Conservation (phyloP, 2,329 filamentous ascomycete genomes). For the Xylariomycetidae sp. region DNA sequence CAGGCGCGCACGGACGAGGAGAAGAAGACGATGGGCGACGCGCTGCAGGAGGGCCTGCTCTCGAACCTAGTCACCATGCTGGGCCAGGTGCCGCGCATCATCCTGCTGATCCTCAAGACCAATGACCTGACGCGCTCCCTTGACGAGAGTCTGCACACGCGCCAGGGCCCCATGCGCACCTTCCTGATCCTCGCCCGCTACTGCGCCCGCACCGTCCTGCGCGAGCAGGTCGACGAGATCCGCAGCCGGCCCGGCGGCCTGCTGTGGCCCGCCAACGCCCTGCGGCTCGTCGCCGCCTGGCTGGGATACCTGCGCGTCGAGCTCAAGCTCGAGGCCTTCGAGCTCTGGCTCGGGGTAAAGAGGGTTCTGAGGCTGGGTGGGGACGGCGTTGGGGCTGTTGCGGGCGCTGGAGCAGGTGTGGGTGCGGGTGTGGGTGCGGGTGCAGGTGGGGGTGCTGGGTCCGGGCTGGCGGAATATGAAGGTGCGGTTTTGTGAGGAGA, state of each 20-base stretch:
- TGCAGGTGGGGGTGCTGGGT: no score
- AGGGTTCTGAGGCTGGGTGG: no score
- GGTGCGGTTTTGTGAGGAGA: no score
- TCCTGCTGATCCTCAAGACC: conserved; percentile 92
- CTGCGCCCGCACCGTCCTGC: conserved; percentile 61
- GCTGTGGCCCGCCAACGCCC: conserved; percentile 53
- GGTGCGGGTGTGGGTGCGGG: no score
- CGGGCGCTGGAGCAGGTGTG: no score
- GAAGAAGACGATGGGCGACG: conserved; percentile 79
- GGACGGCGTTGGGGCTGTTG: no score
- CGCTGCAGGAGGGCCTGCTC: conserved; percentile 82
- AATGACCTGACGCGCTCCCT: conserved; percentile 93
- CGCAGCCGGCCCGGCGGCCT: conserved; percentile 44
- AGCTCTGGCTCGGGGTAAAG: conserved; percentile 55
- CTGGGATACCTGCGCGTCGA: conserved; percentile 55
- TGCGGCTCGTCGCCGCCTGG: conserved; percentile 53
- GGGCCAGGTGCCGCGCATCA: conserved; percentile 83
- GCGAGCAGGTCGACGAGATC: conserved; percentile 60
- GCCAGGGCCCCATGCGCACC: conserved; percentile 58
- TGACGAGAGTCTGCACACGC: conserved; percentile 83
- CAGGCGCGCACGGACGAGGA: conserved; percentile 65
- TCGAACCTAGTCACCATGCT: conserved; percentile 85
- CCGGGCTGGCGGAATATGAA: no score
- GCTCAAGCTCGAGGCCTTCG: conserved; percentile 59
- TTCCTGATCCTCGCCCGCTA: conserved; percentile 68